Evolutionary conservation across 140 eudicot genomes (phyloP), one percentile per base, ranked within the genome.

Genomic region (Cichorium intybus): DNA sequence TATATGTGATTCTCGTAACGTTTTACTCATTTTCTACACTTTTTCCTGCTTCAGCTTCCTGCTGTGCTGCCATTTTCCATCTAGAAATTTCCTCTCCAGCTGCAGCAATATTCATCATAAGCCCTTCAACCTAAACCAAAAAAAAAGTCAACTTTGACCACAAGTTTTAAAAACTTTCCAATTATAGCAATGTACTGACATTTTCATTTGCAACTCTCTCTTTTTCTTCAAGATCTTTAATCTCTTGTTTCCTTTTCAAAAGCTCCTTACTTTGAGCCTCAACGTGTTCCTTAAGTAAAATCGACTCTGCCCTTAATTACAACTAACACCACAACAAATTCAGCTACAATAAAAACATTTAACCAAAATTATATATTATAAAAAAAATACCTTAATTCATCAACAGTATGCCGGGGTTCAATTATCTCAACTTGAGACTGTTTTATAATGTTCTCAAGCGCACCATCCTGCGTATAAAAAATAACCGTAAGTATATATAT

Each of bases 21-120:
- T n/a, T n/a, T n/a, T 56, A 86, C 59, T 89, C 97, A 64, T 86
- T 85, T 56, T 89, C 95, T 57, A 89, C 79, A 61, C 84, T 87
- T 72, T 82, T 86, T 23, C 97, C 95, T 47, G 95, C 97, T 31
- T 73, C 87, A 59, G 97, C 97, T 81, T 89, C 97, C 74, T 90
- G 85, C 72, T 90, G 93, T 12, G 89, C 95, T 7, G 97, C 97
- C 63, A 79, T 78, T 65, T 86, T 90, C 95, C 97, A 90, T 73
- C 97, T 73, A 22, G 86, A 75, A 55, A 90, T 86, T 65, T 90
- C 97, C 74, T 90, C 97, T 81, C 86, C 95, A 23, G 97, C 95
- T 68, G 85, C 84, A 76, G 95, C 74, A 46, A 90, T 73, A 56
- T 90, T 93, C 81, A 86, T 70, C 97, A 90, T 86, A 75, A 90